These are phyloP conservation scores for Babesia gibsoni DNA, from an alignment of 169 alveolate species.

Conservation along the genomic window DNA sequence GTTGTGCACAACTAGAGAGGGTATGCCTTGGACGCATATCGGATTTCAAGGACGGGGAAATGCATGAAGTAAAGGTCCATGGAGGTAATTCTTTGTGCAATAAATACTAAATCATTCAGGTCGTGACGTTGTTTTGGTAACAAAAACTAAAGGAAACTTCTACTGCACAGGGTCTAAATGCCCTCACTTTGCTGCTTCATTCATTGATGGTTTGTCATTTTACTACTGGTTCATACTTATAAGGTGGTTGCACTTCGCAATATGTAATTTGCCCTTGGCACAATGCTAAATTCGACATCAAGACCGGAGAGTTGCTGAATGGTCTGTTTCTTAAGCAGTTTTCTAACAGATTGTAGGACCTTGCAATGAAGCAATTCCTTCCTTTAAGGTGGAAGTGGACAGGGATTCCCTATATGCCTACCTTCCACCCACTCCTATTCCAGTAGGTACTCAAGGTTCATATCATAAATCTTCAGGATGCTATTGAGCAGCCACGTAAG, in stretches of 20 bases:
- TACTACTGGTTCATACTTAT: not conserved
- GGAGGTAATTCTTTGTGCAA: constrained; percentile 13
- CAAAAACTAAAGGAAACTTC: constrained; percentile 58
- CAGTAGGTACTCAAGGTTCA: constrained; percentile 3
- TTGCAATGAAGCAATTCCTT: constrained; percentile 69
- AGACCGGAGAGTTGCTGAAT: constrained; percentile 72
- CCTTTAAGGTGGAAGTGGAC: constrained; percentile 65
- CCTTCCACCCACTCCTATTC: constrained; percentile 65
- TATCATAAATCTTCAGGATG: constrained; percentile 2
- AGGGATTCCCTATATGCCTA: constrained; percentile 68
- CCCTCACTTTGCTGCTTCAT: constrained; percentile 75
- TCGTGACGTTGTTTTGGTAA: constrained; percentile 66
- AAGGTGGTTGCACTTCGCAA: constrained; percentile 71
- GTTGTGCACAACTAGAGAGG: constrained; percentile 16
- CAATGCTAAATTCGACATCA: constrained; percentile 73
- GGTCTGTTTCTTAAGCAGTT: constrained; percentile 30
- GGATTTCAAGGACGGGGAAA: constrained; percentile 72
- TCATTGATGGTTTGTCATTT: constrained; percentile 49
- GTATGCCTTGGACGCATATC: constrained; percentile 47
- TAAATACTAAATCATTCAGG: not conserved
- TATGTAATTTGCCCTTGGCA: constrained; percentile 76
- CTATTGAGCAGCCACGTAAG: constrained; percentile 47
- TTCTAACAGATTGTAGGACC: constrained; percentile 45
- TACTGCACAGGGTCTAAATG: constrained; percentile 75
- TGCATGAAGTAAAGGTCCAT: constrained; percentile 64